Base-by-base conservation (phyloP, 495 filamentous ascomycete species). In the Aspergillus olivimuriae region DNA sequence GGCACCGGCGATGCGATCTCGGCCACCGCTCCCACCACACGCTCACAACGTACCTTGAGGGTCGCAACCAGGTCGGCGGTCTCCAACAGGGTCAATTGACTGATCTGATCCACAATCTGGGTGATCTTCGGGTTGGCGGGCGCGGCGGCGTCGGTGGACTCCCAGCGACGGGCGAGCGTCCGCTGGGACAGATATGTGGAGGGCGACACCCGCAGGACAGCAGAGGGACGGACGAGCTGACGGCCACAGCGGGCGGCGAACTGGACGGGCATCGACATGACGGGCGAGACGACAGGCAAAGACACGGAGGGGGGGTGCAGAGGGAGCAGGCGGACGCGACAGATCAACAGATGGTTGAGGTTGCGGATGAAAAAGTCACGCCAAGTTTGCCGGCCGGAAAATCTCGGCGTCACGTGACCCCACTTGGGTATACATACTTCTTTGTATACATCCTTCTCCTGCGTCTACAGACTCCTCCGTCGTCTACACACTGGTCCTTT, bases 91-190 rank as follows among this genome's bases (percentile, higher is more conserved):
- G 89, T 99, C 77, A 99, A 85, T 81, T 89, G 81, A 68, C 89
- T 90, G 60, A 99, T 97, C 65, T 97, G 89, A 67, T 97, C 92
- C 46, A 99, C 92, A 55, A 99, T 97, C 39, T 76, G 77, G 39
- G 79, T 53, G 54, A 99, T 92, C 76, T 97, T 97, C 20, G 92
- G 87, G 66, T 84, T 89, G 35, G 65, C 49, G 44, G 76, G 64
- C 15, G 76, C 60, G 43, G 76, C 75, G 77, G 83, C 80, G 51
- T 70, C 62, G 40, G 69, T 70, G 21, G 69, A 72, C 55, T 73
- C 63, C 63, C 66, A 72, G 61, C 68, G 61, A 51, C 66, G 66
- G 56, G 57, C 57, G 45, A 62, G 51, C 50, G 65, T 68, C 58
- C 65, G 57, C 54, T 61, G 65, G 52, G 61, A 58, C 52, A 62